Evolutionary conservation across 768 basidiomycete species (phyloP).

Genomic region (Clitopilus hobsonii): DNA sequence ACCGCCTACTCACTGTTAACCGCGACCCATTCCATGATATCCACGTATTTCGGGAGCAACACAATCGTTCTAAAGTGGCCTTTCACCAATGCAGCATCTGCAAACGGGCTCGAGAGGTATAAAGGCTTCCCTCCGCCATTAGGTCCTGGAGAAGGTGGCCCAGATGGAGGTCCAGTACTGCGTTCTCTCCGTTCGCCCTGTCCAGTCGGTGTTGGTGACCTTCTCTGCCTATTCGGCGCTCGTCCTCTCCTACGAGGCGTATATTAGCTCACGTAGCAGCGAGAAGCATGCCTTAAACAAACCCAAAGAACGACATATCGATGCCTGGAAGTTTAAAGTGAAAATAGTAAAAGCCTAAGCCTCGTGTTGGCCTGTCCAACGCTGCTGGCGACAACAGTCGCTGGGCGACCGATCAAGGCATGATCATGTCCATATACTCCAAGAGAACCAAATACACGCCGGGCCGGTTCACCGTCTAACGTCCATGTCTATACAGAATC

Average conservation of each 20-base stretch:
- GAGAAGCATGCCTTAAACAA: conserved; percentile 4
- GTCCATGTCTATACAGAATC: background rate
- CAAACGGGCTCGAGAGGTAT: conserved; percentile 92
- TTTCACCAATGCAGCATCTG: conserved; percentile 92
- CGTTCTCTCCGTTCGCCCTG: conserved; percentile 20
- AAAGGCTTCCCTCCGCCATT: conserved; percentile 50
- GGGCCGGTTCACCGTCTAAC: background rate
- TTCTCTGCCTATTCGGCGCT: conserved; percentile 25
- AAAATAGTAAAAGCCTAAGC: background rate
- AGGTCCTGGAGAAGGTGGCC: conserved; percentile 34
- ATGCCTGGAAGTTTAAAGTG: background rate
- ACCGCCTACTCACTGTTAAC: conserved; percentile 68
- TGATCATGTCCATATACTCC: background rate
- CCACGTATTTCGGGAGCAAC: conserved; percentile 91
- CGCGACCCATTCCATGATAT: conserved; percentile 96
- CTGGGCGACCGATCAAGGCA: background rate
- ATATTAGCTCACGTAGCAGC: conserved; percentile 10
- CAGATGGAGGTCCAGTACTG: conserved; percentile 28
- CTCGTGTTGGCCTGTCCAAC: background rate
- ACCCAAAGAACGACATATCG: conserved; percentile 33
- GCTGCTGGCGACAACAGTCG: background rate
- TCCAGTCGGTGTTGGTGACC: conserved; percentile 31
- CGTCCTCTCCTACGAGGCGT: conserved; percentile 24
- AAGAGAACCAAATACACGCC: background rate
- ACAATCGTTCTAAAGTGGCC: conserved; percentile 99